phyloP scores from a whole-genome alignment of 2,329 filamentous ascomycete species.

The Pseudogymnoascus sp. region DNA sequence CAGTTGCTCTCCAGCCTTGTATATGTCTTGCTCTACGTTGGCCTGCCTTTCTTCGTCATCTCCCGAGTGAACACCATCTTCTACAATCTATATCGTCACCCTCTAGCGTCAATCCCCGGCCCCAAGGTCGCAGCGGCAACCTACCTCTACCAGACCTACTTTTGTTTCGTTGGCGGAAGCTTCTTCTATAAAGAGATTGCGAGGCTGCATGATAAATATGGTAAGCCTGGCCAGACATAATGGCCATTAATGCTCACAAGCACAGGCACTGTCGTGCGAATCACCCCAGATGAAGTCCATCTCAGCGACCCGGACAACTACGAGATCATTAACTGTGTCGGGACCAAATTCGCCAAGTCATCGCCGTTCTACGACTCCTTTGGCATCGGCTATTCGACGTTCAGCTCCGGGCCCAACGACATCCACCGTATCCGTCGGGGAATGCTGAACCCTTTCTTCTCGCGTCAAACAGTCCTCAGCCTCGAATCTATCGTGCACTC shows the following conservation, averaged over 20 bases:
- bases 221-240: slow-evolving; percentile 10
- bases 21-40: neutral
- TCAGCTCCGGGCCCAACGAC: slow-evolving; percentile 17
- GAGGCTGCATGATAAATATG: slow-evolving; percentile 18
- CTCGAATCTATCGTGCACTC: slow-evolving; percentile 23
- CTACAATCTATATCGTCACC: slow-evolving; percentile 16
- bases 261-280: slow-evolving; percentile 23
- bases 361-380: slow-evolving; percentile 16
- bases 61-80: slow-evolving; percentile 9
- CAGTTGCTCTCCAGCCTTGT: neutral
- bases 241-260: neutral
- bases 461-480: slow-evolving; percentile 21
- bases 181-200: slow-evolving; percentile 14
- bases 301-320: slow-evolving; percentile 23
- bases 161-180: slow-evolving; percentile 13
- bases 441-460: slow-evolving; percentile 25
- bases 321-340: slow-evolving; percentile 19
- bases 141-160: slow-evolving; percentile 18
- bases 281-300: slow-evolving; percentile 24
- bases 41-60: neutral
- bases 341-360: slow-evolving; percentile 17
- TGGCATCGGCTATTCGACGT: slow-evolving; percentile 11
- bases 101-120: slow-evolving; percentile 18
- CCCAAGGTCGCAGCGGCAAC: slow-evolving; percentile 19
- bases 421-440: slow-evolving; percentile 16